Percentiles rank a stretch among this genome's conserved stretches.
phyloP scores from a whole-genome alignment of 2,329 filamentous ascomycete species.

The Phialophora tarda region DNA sequence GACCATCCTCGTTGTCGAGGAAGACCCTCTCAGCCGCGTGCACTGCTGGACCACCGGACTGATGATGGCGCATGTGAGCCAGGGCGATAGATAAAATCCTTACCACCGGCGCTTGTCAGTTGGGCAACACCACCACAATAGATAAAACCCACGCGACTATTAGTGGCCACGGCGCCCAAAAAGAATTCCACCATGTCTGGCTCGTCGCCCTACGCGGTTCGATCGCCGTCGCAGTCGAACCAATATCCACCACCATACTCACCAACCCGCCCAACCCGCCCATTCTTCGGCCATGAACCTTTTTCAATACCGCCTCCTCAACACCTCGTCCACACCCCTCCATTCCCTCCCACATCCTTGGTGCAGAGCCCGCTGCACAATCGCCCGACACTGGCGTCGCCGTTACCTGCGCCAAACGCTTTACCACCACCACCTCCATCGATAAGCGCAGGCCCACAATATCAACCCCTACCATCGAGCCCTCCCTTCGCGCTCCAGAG shows the following conservation, averaged over 20 bases:
- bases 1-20: slow-evolving; percentile 8
- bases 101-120: slow-evolving; percentile 9
- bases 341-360: slow-evolving; percentile 46
- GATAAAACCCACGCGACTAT: slow-evolving; percentile 13
- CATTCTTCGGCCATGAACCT: slow-evolving; percentile 52
- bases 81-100: slow-evolving; percentile 28
- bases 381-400: slow-evolving; percentile 45
- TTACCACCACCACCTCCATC: slow-evolving; percentile 28
- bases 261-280: slow-evolving; percentile 50
- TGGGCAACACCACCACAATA: slow-evolving; percentile 11
- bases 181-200: slow-evolving; percentile 34
- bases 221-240: slow-evolving; percentile 53
- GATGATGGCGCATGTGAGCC: slow-evolving; percentile 32
- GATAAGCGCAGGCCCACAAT: slow-evolving; percentile 32
- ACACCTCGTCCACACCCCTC: slow-evolving; percentile 50
- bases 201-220: slow-evolving; percentile 50
- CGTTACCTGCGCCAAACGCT: slow-evolving; percentile 43
- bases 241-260: slow-evolving; percentile 51
- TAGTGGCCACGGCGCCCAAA: not conserved
- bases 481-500: slow-evolving; percentile 35
- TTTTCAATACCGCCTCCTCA: slow-evolving; percentile 38
- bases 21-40: slow-evolving; percentile 1
- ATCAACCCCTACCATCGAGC: slow-evolving; percentile 35
- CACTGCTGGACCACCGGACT: slow-evolving; percentile 8
- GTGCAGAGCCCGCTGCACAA: slow-evolving; percentile 50